Conservation (phyloP, 1,139 yeast genomes). For the Hansenula sp. region DNA sequence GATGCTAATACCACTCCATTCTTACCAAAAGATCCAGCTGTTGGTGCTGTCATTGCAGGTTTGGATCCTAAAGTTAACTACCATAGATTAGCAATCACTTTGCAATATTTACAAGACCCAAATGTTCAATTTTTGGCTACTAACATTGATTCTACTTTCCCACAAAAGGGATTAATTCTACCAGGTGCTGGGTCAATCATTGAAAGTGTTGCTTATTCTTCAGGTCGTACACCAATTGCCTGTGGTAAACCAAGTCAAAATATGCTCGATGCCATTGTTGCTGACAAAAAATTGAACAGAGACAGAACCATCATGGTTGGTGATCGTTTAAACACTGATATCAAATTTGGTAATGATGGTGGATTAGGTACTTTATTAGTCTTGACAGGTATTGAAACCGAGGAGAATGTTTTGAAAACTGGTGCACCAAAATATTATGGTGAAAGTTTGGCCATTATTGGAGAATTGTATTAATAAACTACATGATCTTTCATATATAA, state of each 20-base stretch:
- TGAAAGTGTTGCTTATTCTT: constrained; percentile 70
- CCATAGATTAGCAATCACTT: constrained; percentile 73
- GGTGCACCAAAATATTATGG: constrained; percentile 68
- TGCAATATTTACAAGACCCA: constrained; percentile 73
- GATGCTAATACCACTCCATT: constrained; percentile 42
- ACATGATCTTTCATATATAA: not conserved
- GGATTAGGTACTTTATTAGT: constrained; percentile 83
- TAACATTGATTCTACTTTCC: constrained; percentile 93
- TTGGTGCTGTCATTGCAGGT: constrained; percentile 90
- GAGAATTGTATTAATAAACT: constrained; percentile 36
- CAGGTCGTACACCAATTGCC: constrained; percentile 72
- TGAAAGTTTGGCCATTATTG: constrained; percentile 71
- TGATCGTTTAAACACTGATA: constrained; percentile 92
- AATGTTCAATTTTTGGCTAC: constrained; percentile 82
- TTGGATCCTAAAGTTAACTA: constrained; percentile 75
- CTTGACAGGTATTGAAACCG: constrained; percentile 86
- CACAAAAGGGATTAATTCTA: constrained; percentile 76
- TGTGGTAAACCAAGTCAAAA: constrained; percentile 91
- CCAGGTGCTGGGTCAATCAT: constrained; percentile 97
- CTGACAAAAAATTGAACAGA: constrained; percentile 54
- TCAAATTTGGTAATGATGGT: constrained; percentile 85
- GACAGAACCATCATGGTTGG: constrained; percentile 86
- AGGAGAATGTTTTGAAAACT: constrained; percentile 44
- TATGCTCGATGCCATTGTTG: constrained; percentile 88
- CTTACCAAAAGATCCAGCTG: constrained; percentile 58